A percentile compares a stretch with the other conserved stretches of the same genome.
Evolutionary conservation across 371 early-diverging fungal species (phyloP).

Genomic region (Mortierella sp.): DNA sequence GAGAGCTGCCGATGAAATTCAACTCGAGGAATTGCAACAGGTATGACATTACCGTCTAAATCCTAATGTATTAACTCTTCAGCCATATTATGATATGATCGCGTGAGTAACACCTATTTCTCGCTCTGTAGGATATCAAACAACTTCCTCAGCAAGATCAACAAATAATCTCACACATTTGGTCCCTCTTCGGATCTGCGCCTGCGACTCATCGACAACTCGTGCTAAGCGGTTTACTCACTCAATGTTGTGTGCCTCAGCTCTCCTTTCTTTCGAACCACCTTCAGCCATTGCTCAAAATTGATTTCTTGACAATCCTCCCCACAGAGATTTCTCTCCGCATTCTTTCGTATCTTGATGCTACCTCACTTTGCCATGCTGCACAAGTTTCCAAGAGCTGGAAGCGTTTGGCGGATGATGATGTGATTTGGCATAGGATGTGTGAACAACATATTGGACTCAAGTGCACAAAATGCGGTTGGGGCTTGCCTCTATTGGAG

Average conservation of each 20-base stretch:
- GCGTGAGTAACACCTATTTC: neutral
- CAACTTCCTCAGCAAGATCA: conserved; percentile 57
- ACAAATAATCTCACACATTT: conserved; percentile 61
- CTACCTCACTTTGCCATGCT: conserved; percentile 90
- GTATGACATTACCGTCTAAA: conserved; percentile 11
- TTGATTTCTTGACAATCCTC: conserved; percentile 84
- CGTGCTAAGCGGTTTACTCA: conserved; percentile 69
- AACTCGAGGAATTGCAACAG: conserved; percentile 43
- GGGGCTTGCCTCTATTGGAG: conserved; percentile 88
- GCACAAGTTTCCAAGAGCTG: conserved; percentile 89
- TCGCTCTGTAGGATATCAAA: conserved; percentile 38
- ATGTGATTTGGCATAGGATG: conserved; percentile 94
- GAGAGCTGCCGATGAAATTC: conserved; percentile 46
- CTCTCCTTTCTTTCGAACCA: conserved; percentile 81
- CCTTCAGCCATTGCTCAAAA: conserved; percentile 76
- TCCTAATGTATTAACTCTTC: neutral
- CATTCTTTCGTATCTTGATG: conserved; percentile 91
- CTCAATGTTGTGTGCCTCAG: conserved; percentile 70
- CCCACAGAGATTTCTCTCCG: conserved; percentile 85
- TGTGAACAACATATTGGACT: conserved; percentile 97
- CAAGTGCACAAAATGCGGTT: conserved; percentile 95
- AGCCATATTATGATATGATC: neutral
- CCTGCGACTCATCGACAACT: conserved; percentile 62
- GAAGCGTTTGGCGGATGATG: conserved; percentile 89
- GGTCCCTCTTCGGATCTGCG: conserved; percentile 65